phyloP scores from a whole-genome alignment of 1,284 basidiomycete species.

The Microbotryomycetes sp. region DNA sequence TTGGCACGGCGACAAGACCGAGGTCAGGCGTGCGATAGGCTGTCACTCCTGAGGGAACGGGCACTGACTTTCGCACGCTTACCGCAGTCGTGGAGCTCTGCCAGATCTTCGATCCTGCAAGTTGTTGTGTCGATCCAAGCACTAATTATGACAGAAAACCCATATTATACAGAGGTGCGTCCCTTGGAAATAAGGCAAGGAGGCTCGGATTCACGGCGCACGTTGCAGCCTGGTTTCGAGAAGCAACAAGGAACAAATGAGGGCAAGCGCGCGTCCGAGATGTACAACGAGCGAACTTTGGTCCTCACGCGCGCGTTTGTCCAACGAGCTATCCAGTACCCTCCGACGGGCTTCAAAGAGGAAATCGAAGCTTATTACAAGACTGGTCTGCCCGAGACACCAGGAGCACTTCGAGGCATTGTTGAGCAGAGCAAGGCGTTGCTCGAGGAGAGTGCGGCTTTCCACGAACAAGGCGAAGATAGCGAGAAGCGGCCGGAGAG shows the following conservation, averaged over 20 bases:
- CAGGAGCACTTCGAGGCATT: conserved; percentile 59
- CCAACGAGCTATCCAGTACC: conserved; percentile 69
- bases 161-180: conserved; percentile 50
- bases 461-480: conserved; percentile 60
- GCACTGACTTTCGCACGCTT: conserved; percentile 12
- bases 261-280: conserved; percentile 61
- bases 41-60: conserved; percentile 50
- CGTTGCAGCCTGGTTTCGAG: conserved; percentile 63
- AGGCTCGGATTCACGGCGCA: neutral
- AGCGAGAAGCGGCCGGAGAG: conserved; percentile 37
- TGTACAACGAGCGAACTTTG: conserved; percentile 88
- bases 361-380: conserved; percentile 73
- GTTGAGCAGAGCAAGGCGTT: conserved; percentile 57
- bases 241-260: conserved; percentile 82
- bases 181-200: too few relatives aligned
- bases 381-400: conserved; percentile 34
- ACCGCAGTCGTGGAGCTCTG: conserved; percentile 48
- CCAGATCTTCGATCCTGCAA: conserved; percentile 71
- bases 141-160: conserved; percentile 81
- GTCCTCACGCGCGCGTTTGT: conserved; percentile 83
- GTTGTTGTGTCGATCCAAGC: conserved; percentile 90
- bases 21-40: conserved; percentile 47
- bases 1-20: conserved; percentile 78
- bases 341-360: conserved; percentile 59
- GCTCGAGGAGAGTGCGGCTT: conserved; percentile 57